These are phyloP conservation scores for Macrophomina tecta DNA, from an alignment of 2,329 filamentous ascomycete genomes.

Conservation along the genomic window DNA sequence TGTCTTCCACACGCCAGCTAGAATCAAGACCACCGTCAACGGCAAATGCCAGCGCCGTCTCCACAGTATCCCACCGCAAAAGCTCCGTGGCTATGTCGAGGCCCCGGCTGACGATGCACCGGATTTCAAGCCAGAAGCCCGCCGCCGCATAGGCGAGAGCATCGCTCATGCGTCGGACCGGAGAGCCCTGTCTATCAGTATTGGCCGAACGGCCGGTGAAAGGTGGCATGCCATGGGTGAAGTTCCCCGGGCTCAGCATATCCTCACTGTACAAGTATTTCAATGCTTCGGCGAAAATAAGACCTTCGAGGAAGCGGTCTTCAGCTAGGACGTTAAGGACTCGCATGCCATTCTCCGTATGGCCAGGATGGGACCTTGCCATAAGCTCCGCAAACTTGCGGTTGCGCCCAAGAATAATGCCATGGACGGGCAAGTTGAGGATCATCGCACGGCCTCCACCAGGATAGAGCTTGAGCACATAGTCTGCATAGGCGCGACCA, in stretches of 20 bases:
- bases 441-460: constrained; percentile 36
- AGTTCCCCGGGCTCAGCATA: constrained; percentile 36
- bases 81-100: constrained; percentile 64
- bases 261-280: constrained; percentile 46
- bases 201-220: constrained; percentile 37
- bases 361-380: constrained; percentile 24
- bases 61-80: constrained; percentile 68
- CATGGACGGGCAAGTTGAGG: constrained; percentile 43
- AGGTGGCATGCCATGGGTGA: constrained; percentile 40
- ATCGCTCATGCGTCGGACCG: constrained; percentile 44
- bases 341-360: constrained; percentile 18
- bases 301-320: constrained; percentile 26
- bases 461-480: constrained; percentile 41
- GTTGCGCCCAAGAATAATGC: constrained; percentile 44
- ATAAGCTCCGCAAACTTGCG: constrained; percentile 41
- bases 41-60: constrained; percentile 65
- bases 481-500: constrained; percentile 45
- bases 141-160: constrained; percentile 68
- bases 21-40: constrained; percentile 54
- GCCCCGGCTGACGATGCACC: constrained; percentile 62
- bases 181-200: constrained; percentile 36
- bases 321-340: constrained; percentile 21
- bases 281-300: constrained; percentile 40
- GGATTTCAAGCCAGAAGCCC: constrained; percentile 64
- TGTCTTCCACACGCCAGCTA: constrained; percentile 37